phyloP scores from a whole-genome alignment of 805 yeast genomes.

The Torulaspora quercuum region DNA sequence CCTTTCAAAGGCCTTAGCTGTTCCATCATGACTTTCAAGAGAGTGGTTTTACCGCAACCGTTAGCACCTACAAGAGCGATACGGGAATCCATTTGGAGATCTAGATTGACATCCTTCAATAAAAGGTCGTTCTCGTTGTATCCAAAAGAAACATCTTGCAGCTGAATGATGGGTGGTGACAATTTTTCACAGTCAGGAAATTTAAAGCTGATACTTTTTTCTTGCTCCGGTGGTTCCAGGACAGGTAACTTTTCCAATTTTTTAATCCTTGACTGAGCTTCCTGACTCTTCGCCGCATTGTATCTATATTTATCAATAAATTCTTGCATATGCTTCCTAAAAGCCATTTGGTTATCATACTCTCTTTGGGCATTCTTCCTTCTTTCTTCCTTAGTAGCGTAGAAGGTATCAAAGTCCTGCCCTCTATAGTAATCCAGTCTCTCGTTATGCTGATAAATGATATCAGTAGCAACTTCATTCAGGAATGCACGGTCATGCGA shows the following conservation, averaged over 20 bases:
- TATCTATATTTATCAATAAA: conserved; percentile 96
- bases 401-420: conserved; percentile 88
- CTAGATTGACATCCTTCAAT: conserved; percentile 75
- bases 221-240: conserved; percentile 92
- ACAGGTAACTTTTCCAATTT: conserved; percentile 92
- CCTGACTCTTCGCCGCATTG: conserved; percentile 95
- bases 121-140: conserved; percentile 64
- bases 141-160: conserved; percentile 83
- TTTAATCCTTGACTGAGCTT: conserved; percentile 97
- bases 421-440: conserved; percentile 94
- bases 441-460: conserved; percentile 96
- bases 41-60: conserved; percentile 98
- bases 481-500: conserved; percentile 97
- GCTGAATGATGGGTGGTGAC: conserved; percentile 90
- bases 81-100: conserved; percentile 89
- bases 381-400: conserved; percentile 92
- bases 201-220: conserved; percentile 73
- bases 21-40: conserved; percentile 82
- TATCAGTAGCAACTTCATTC: conserved; percentile 97
- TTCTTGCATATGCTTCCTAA: conserved; percentile 86
- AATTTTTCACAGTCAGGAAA: conserved; percentile 94
- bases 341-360: conserved; percentile 96
- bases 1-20: conserved; percentile 73
- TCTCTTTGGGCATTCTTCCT: conserved; percentile 89
- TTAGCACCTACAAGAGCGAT: conserved; percentile 98